Conservation (phyloP, 495 filamentous ascomycete species). For the Tuber calosporum region DNA sequence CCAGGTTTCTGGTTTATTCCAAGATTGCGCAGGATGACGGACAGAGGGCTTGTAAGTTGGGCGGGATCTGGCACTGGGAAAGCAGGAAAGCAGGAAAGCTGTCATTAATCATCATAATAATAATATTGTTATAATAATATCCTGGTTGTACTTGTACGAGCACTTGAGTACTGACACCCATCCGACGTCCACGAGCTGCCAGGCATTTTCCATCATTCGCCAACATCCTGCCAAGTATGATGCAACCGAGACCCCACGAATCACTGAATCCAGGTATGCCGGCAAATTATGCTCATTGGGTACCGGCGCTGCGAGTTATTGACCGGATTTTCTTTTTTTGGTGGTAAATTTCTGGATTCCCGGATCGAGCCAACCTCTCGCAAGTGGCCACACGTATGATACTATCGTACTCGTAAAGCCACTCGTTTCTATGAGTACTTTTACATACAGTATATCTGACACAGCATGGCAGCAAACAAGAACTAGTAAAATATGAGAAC, state of each 20-base stretch:
- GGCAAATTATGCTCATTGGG: neutral
- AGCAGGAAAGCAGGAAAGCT: neutral
- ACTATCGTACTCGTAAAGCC: neutral
- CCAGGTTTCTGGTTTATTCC: constrained; percentile 7
- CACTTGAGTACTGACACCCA: no score
- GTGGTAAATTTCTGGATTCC: neutral
- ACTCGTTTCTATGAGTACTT: neutral
- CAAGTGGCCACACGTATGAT: neutral
- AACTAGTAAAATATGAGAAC: constrained; percentile 1
- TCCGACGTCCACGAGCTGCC: neutral
- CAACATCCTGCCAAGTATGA: constrained; percentile 4
- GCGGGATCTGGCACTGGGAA: constrained; percentile 1
- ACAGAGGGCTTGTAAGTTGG: neutral
- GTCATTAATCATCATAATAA: no score
- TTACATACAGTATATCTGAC: neutral
- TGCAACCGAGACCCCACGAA: constrained; percentile 20
- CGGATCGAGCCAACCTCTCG: neutral
- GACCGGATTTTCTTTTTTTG: neutral
- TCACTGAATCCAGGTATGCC: neutral
- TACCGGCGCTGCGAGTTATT: neutral
- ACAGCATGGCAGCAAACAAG: neutral
- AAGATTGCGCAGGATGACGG: constrained; percentile 1
- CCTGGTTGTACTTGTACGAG: no score
- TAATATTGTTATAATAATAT: no score
- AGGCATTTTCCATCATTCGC: neutral